A percentile compares a stretch with the other conserved stretches of the same genome.
These are phyloP conservation scores for Herpomyces periplanetae DNA, from an alignment of 2,329 filamentous ascomycete species.

Conservation along the genomic window DNA sequence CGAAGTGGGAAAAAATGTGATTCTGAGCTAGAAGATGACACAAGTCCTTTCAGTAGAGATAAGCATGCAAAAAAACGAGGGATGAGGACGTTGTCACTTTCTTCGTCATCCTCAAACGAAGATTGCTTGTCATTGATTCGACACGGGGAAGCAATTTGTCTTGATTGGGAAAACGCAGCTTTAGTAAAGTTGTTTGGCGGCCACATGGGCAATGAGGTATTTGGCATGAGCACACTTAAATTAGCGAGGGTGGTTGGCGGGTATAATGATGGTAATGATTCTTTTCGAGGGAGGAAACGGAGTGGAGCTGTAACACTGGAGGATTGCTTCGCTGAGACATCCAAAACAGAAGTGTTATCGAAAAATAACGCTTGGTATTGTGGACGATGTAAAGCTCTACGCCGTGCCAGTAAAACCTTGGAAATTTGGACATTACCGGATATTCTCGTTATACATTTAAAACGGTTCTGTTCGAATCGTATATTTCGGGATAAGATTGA, in stretches of 20 bases:
- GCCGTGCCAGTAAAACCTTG: conserved; percentile 73
- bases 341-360: conserved; percentile 64
- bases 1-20: too few relatives aligned
- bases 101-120: conserved; percentile 6
- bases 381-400: conserved; percentile 68
- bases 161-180: conserved; percentile 40
- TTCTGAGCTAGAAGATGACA: too few relatives aligned
- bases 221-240: too few relatives aligned
- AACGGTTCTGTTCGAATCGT: conserved; percentile 59
- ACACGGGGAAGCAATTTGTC: conserved; percentile 41
- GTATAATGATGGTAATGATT: conserved; percentile 18
- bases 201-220: too few relatives aligned
- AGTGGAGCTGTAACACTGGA: conserved; percentile 46
- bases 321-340: conserved; percentile 74
- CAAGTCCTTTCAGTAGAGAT: too few relatives aligned
- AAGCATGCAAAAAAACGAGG: too few relatives aligned
- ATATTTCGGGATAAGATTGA: conserved; percentile 66
- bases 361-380: conserved; percentile 96
- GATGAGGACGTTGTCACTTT: conserved; percentile 5
- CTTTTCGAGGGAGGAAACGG: conserved; percentile 20
- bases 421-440: conserved; percentile 90
- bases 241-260: too few relatives aligned
- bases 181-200: conserved; percentile 26
- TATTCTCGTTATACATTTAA: conserved; percentile 72
- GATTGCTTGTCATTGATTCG: conserved; percentile 25